A percentile compares a stretch with the other conserved stretches of the same genome.
Evolutionary conservation across 805 yeast genomes (phyloP).

Genomic region (Candida taoyuanica): DNA sequence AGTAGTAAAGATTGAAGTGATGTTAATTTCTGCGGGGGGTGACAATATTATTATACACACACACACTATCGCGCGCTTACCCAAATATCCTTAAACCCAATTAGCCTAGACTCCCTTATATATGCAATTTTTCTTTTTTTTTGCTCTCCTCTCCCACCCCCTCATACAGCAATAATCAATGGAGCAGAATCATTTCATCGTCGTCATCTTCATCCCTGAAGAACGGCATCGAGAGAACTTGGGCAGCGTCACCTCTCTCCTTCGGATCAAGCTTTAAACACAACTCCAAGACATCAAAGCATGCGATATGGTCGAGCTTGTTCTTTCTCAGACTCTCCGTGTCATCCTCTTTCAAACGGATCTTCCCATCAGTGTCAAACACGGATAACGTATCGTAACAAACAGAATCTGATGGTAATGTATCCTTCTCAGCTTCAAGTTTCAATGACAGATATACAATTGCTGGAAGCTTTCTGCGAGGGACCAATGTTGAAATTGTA

Average conservation of each 20-base stretch:
- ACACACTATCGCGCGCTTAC: not conserved
- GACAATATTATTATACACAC: too few relatives aligned
- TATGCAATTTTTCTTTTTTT: too few relatives aligned
- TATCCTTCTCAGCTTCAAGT: constrained; percentile 48
- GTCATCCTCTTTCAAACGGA: constrained; percentile 6
- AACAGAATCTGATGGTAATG: constrained; percentile 69
- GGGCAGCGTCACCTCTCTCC: constrained; percentile 75
- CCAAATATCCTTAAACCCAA: not conserved
- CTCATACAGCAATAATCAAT: too few relatives aligned
- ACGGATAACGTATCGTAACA: constrained; percentile 57
- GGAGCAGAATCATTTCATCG: constrained; percentile 15
- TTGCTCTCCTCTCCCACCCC: too few relatives aligned
- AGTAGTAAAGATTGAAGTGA: too few relatives aligned
- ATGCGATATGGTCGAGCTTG: constrained; percentile 20
- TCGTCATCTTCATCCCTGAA: constrained; percentile 20
- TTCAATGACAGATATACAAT: constrained; percentile 40
- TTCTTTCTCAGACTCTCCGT: constrained; percentile 1
- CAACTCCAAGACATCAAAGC: constrained; percentile 23
- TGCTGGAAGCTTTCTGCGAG: constrained; percentile 24
- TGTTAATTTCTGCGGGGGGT: too few relatives aligned
- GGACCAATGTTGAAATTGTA: constrained; percentile 45
- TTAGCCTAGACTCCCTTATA: constrained; percentile 1
- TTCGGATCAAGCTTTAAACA: constrained; percentile 80
- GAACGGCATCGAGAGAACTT: constrained; percentile 43
- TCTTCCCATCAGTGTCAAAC: constrained; percentile 11